Evolutionary conservation across 495 filamentous ascomycete genomes (phyloP).

Genomic region (Emericellopsis terricola): DNA sequence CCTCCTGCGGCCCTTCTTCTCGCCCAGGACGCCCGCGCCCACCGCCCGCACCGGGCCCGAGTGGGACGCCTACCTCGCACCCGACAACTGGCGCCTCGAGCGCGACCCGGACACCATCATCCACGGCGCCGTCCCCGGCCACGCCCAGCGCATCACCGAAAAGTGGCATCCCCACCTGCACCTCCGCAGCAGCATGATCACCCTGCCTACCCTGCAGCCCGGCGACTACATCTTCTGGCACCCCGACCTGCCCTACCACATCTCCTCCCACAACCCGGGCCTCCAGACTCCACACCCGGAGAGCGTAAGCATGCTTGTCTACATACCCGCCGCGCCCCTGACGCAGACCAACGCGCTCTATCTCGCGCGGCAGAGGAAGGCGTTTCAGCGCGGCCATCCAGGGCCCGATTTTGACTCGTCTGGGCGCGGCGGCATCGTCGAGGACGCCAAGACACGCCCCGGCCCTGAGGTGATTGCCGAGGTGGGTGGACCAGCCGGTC

Average conservation of each 20-base stretch:
- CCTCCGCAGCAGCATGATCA: conserved; percentile 49
- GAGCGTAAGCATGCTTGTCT: conserved; percentile 37
- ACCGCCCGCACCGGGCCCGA: neutral
- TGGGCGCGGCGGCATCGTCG: conserved; percentile 26
- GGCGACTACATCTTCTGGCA: conserved; percentile 89
- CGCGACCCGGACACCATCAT: conserved; percentile 32
- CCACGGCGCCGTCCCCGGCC: conserved; percentile 60
- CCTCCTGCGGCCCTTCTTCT: conserved; percentile 73
- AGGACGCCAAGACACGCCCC: conserved; percentile 21
- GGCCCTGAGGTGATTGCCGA: conserved; percentile 27
- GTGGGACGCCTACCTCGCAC: conserved; percentile 17
- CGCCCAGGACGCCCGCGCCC: conserved; percentile 13
- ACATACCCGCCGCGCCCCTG: conserved; percentile 71
- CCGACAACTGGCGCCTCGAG: conserved; percentile 23
- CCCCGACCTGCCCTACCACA: conserved; percentile 36
- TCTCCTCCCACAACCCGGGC: conserved; percentile 3
- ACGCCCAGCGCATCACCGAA: conserved; percentile 53
- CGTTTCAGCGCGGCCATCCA: conserved; percentile 41
- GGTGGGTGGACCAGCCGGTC: conserved; percentile 22
- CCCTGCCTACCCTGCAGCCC: conserved; percentile 52
- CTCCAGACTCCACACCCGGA: conserved; percentile 9
- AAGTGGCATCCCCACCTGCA: conserved; percentile 61
- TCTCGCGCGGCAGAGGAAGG: conserved; percentile 50
- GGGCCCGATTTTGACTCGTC: conserved; percentile 52
- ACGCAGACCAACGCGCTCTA: conserved; percentile 61